Evolutionary conservation across 2,329 filamentous ascomycete genomes (phyloP), one percentile per base, ranked within the genome.

Genomic region (Torrubiellomyces zombiae): DNA sequence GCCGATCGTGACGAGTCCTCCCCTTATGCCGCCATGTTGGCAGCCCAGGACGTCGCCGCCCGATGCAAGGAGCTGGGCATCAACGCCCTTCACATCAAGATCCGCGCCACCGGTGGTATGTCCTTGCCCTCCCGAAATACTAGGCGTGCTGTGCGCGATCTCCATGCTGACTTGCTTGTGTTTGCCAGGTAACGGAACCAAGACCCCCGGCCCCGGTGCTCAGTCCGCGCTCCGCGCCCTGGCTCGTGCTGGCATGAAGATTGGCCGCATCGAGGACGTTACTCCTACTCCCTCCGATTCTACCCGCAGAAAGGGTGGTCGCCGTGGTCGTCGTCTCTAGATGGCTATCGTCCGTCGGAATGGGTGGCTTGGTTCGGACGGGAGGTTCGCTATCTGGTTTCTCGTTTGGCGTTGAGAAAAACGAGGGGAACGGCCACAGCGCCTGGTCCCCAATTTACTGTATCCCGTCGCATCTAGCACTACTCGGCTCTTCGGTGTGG

Each of bases 271-370:
- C 52, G 89, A 98, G 78, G 89, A 98, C 59, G 89, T 98, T 40
- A 98, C 91, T 49, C 89, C 89, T 50, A 98, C 89, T 35, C 89
- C 91, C 49, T 98, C 89, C 61, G 89, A 98, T 66, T 93, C 82
- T 60, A 98, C 89, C 53, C 81, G 89, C 67, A 85, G 86, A 70
- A 98, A 98, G 83, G 89, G 89, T 70, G 89, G 89, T 94, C 85
- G 89, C 66, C 86, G 89, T 80, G 89, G 89, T 95, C 89, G 89
- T 68, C 86, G 89, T 93, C 80, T 98, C 63, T 98, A n/a, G 69
- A 80, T 63, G 32, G 26, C 30, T 26, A 25, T 28, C 24, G 25
- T n/a, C n/a, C 18, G 17, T 23, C 24, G 15, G 20, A 21, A 9
- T 42, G 31, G 36, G 32, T 38, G 32, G 37, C 36, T 42, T 44